These are phyloP conservation scores for Leishmania turanica DNA, from an alignment of 208 protist species.

Conservation along the genomic window DNA sequence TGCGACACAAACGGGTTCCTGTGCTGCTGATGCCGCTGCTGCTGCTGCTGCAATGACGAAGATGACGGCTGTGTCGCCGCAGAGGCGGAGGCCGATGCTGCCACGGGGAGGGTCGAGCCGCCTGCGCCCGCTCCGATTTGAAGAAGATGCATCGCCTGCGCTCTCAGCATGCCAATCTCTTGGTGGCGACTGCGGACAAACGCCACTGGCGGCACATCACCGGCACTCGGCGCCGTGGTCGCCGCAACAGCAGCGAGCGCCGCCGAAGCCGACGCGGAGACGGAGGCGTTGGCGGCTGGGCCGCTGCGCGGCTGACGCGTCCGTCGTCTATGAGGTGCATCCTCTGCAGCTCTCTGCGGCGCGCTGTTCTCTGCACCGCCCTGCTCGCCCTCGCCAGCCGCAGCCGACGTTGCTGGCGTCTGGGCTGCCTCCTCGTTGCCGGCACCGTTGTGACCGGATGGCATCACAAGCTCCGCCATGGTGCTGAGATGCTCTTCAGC, in stretches of 20 bases:
- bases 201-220: constrained; percentile 15
- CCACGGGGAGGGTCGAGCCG: background rate
- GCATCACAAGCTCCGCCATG: constrained; percentile 30
- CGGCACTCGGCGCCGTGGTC: background rate
- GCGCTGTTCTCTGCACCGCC: background rate
- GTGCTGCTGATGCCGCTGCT: background rate
- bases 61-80: background rate
- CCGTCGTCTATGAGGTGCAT: background rate
- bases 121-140: background rate
- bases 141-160: constrained; percentile 29
- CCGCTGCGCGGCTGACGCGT: background rate
- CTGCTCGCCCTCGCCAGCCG: background rate
- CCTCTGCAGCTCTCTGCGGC: background rate
- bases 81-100: constrained; percentile 1
- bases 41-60: background rate
- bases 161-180: constrained; percentile 14
- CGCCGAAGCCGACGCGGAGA: background rate
- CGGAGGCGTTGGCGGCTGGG: background rate
- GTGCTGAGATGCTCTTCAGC: constrained; percentile 25
- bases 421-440: background rate
- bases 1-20: background rate
- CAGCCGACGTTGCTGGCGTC: background rate
- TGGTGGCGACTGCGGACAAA: constrained; percentile 26
- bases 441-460: background rate
- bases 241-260: constrained; percentile 4